Conservation (phyloP, 192 early-diverging fungal genomes). For the Rhizoclosmatium sp. region DNA sequence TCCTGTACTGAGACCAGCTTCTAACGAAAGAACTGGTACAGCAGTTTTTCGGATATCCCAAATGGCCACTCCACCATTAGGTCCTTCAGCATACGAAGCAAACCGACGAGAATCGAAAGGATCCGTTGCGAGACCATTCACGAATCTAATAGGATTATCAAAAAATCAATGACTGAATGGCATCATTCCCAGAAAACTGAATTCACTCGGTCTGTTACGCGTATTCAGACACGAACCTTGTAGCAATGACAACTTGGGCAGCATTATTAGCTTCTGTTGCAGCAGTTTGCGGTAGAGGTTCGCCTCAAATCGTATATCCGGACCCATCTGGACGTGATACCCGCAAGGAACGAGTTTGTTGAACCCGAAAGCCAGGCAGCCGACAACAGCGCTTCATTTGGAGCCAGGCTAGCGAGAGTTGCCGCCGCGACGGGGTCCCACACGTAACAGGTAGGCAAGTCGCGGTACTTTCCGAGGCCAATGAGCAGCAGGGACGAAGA, state of each 20-base stretch:
- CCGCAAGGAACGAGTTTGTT: conserved; percentile 69
- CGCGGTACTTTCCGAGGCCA: conserved; percentile 76
- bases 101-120: conserved; percentile 73
- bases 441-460: conserved; percentile 74
- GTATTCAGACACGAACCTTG: conserved; percentile 51
- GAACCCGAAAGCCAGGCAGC: conserved; percentile 68
- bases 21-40: conserved; percentile 58
- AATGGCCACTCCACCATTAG: conserved; percentile 54
- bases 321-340: conserved; percentile 76
- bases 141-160: conserved; percentile 30
- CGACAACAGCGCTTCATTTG: conserved; percentile 70
- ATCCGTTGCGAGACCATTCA: conserved; percentile 71
- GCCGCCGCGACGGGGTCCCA: conserved; percentile 75
- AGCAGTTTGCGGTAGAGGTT: conserved; percentile 25
- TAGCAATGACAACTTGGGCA: conserved; percentile 63
- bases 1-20: not conserved
- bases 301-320: conserved; percentile 74
- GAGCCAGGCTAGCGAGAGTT: conserved; percentile 60
- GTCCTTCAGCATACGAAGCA: conserved; percentile 73
- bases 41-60: conserved; percentile 78
- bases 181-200: no score
- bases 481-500: conserved; percentile 66
- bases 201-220: no score
- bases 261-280: conserved; percentile 51
- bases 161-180: no score